Base-by-base conservation (phyloP, 306 rosid genomes). In the Prosopis cineraria region DNA sequence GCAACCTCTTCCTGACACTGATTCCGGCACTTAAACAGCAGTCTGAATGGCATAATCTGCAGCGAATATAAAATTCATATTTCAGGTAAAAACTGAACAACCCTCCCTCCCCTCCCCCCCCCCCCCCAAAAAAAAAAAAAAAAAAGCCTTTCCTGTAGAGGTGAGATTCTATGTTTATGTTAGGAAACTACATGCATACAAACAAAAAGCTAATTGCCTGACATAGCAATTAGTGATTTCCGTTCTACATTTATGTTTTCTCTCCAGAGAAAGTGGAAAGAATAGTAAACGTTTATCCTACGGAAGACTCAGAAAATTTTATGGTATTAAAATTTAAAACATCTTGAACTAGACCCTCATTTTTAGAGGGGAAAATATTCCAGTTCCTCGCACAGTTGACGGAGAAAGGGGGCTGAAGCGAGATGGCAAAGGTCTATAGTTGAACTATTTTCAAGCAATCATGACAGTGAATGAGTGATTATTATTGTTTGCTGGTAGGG, bases 41-140 rank as follows among this genome's bases (percentile, higher is more conserved):
- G 72, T 71, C 81, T 82, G 24, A 89, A 81, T 48, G 98, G 98
- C 81, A 85, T 77, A 83, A 85, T 84, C 98, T 95, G 85, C 78
- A 70, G 72, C 24, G 27, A 76, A 74, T 60, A 66, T 48, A 74
- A 37, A 70, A 50, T 60, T 75, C 30, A 79, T 77, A 70, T 64
- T 52, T 47, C 22, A 53, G 56, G 6, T 43, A 31, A 7, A 3
- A 47, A 64, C 19, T 19, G 43, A 65, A 65, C 19, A 36, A 3
- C 27, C 58, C 12, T n/a, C n/a, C n/a, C n/a, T n/a, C n/a, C n/a
- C n/a, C n/a, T n/a, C n/a, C n/a, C n/a, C n/a, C n/a, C n/a, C n/a
- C n/a, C n/a, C n/a, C 27, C 58, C 12, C 56, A n/a, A 8, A 9
- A 52, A 50, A 53, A 53, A 52, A 53, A 3, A 53, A 10, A 6